Conservation (phyloP, 352 stramenopile species). For the Paralagenidium karlingii region DNA sequence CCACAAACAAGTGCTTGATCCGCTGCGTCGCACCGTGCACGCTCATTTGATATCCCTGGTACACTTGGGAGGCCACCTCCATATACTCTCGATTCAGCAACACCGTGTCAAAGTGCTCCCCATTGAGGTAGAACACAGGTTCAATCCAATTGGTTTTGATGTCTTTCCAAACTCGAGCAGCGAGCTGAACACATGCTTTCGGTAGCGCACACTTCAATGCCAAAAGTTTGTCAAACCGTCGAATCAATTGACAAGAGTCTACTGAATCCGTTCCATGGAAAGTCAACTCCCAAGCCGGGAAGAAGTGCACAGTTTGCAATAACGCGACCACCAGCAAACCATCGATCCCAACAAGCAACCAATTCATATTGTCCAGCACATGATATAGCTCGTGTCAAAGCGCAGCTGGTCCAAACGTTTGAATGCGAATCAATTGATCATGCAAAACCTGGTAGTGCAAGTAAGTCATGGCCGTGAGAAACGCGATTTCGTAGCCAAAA, state of each 20-base stretch:
- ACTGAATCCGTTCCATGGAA: conserved; percentile 13
- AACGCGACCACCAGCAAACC: conserved; percentile 10
- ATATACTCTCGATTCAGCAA: conserved; percentile 8
- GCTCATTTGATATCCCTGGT: conserved; percentile 13
- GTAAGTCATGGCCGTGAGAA: conserved; percentile 13
- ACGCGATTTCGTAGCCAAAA: conserved; percentile 10
- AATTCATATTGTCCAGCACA: too few relatives aligned
- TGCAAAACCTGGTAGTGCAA: conserved; percentile 21
- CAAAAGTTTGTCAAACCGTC: too few relatives aligned
- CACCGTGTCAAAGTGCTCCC: conserved; percentile 10
- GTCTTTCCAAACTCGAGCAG: not conserved
- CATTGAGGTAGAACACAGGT: conserved; percentile 10
- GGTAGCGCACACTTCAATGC: not conserved
- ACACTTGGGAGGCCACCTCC: conserved; percentile 10
- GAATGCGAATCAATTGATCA: too few relatives aligned
- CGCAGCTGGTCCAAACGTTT: conserved; percentile 15
- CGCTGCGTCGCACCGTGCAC: conserved; percentile 5
- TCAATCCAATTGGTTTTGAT: conserved; percentile 1
- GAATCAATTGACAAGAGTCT: conserved; percentile 10
- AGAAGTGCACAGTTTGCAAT: too few relatives aligned
- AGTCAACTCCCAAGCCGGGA: conserved; percentile 6
- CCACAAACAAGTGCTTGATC: conserved; percentile 11
- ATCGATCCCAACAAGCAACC: conserved; percentile 18
- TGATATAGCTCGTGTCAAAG: conserved; percentile 36
- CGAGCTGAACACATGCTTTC: not conserved